Evolutionary conservation across 257 asterid genomes (phyloP).

Genomic region (Plantago major): DNA sequence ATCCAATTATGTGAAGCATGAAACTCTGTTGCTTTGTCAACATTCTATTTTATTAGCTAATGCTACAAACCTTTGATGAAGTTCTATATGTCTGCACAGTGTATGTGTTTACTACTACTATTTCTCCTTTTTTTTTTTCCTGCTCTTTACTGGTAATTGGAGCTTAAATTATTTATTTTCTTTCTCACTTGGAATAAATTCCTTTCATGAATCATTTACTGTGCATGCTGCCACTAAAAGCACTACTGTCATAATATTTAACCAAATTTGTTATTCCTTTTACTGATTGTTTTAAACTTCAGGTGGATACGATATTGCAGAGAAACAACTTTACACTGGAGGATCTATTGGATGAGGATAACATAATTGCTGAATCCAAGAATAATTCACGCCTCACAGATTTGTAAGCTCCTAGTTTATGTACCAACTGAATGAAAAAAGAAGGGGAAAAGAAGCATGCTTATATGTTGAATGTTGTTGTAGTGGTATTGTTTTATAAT

Average conservation of each 20-base stretch:
- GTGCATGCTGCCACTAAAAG: neutral
- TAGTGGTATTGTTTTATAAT: no score
- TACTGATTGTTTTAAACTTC: constrained; percentile 26
- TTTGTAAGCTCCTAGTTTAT: constrained; percentile 49
- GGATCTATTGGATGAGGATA: constrained; percentile 92
- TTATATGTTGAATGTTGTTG: no score
- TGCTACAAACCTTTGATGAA: neutral
- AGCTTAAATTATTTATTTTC: no score
- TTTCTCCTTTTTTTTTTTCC: constrained; percentile 12
- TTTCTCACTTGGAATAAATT: no score
- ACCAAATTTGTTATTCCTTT: neutral
- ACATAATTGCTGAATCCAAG: constrained; percentile 92
- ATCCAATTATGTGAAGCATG: no score
- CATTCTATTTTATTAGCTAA: no score
- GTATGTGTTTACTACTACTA: neutral
- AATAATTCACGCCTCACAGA: constrained; percentile 81
- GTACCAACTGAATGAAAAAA: neutral
- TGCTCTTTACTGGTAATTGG: constrained; percentile 9
- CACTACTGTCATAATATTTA: constrained; percentile 5
- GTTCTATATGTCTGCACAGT: neutral
- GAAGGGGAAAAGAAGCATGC: neutral
- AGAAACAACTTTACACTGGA: constrained; percentile 69
- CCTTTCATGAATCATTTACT: no score
- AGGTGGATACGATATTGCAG: constrained; percentile 89
- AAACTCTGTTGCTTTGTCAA: no score